Conservation (phyloP, 495 filamentous ascomycete species). For the Daldinia concentrica region DNA sequence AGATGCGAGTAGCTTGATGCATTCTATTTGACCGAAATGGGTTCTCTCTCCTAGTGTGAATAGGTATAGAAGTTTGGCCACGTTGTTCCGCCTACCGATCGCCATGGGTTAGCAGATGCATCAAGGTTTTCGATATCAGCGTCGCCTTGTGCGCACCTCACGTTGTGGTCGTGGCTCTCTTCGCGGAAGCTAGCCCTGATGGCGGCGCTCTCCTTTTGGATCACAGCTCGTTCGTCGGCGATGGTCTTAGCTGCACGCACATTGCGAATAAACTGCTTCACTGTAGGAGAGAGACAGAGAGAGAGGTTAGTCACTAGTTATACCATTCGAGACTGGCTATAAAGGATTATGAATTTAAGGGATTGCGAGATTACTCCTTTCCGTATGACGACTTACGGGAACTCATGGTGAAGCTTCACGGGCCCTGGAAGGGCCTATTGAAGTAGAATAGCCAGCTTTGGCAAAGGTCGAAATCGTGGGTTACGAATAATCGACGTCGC, state of each 20-base stretch:
- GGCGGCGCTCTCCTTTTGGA: slow-evolving; percentile 98
- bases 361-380: background rate
- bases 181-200: slow-evolving; percentile 97
- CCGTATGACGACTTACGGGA: slow-evolving; percentile 50
- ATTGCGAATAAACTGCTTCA: slow-evolving; percentile 99
- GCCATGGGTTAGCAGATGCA: slow-evolving; percentile 21
- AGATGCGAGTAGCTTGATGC: slow-evolving; percentile 94
- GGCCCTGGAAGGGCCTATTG: slow-evolving; percentile 55
- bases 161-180: slow-evolving; percentile 89
- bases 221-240: slow-evolving; percentile 95
- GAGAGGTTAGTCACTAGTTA: slow-evolving; percentile 16
- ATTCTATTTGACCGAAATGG: slow-evolving; percentile 99
- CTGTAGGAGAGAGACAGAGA: slow-evolving; percentile 55
- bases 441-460: slow-evolving; percentile 50
- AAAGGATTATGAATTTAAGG: slow-evolving; percentile 7
- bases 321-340: background rate
- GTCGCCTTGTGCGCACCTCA: slow-evolving; percentile 67
- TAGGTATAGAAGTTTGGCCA: slow-evolving; percentile 96
- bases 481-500: slow-evolving; percentile 5
- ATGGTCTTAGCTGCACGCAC: slow-evolving; percentile 98
- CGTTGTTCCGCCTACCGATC: slow-evolving; percentile 87
- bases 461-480: slow-evolving; percentile 3
- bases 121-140: background rate
- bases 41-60: slow-evolving; percentile 98
- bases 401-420: slow-evolving; percentile 54